Conservation (phyloP, 2,329 filamentous ascomycete genomes). For the Colletotrichum sp. region DNA sequence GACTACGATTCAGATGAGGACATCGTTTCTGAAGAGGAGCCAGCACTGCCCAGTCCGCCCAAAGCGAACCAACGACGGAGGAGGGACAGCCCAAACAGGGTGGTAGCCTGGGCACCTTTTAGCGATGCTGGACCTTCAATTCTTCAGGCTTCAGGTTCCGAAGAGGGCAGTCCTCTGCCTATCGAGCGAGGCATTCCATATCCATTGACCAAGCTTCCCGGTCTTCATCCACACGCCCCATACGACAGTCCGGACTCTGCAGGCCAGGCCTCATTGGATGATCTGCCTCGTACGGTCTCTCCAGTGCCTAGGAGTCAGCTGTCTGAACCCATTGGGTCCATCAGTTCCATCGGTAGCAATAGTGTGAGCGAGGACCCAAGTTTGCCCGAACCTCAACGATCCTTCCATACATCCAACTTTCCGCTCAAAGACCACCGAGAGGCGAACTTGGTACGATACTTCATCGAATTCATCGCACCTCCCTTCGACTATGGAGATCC, state of each 20-base stretch:
- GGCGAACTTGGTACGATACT: neutral
- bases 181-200: neutral
- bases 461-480: neutral
- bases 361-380: neutral
- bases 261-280: neutral
- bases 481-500: neutral
- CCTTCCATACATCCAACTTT: neutral
- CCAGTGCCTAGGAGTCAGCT: neutral
- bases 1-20: conserved; percentile 2
- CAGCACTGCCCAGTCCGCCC: neutral
- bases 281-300: neutral
- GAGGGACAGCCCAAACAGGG: neutral
- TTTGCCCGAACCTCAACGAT: neutral
- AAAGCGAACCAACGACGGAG: neutral
- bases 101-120: no score
- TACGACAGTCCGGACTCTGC: neutral
- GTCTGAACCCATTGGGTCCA: neutral
- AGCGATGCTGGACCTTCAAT: neutral
- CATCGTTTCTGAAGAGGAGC: neutral
- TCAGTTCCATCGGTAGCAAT: conserved; percentile 1
- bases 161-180: neutral
- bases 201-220: neutral
- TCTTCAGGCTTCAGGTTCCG: fast-evolving
- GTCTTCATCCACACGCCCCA: neutral
- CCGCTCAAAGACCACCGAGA: neutral